Base-by-base conservation (phyloP, 176 grass and related monocot genomes). In the Hordeum marinum region DNA sequence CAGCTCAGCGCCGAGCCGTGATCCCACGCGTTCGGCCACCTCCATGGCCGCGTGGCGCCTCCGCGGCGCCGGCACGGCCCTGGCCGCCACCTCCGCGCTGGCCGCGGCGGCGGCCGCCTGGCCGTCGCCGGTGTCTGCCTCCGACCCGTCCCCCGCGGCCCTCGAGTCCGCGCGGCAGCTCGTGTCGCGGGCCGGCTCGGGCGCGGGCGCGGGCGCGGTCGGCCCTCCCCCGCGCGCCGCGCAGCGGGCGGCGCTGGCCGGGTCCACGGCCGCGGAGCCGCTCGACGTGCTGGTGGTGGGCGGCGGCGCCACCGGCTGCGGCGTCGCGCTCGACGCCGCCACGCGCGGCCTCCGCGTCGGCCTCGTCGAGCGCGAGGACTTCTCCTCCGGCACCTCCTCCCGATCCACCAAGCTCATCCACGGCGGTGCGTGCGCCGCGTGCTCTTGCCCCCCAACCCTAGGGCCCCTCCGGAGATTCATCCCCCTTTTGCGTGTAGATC, bases 381-480 rank as follows among this genome's bases (percentile, higher is more conserved):
- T 98, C 91, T 98, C 93, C 54, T 98, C 96, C 1, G 96, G 96
- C 27, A 94, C 96, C 29, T 95, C 93, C 66, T 98, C 96, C 40
- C 89, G 93, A 63, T 98, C 96, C 82, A 98, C 93, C 85, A 94
- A 98, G 68, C 82, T 98, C 80, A 93, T 95, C 83, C 96, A 98
- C 77, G 93, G 96, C 40, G 96, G 96, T 98, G 80, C 75, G 87
- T 68, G 67, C 21, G 14, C 26, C n/a, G n/a, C n/a, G n/a, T n/a
- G n/a, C n/a, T n/a, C n/a, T n/a, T 27, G 6, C 50, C 63, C 17
- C 3, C 21, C 57, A 76, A 85, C 37, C 27, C 48, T 52, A 23
- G 11, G 25, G 2, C 66, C 23, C 54, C 5, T 50, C 46, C 65
- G 23, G 2, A 69, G 12, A 11, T 18, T 58, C 31, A 65, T 7